A percentile compares a stretch with the other conserved stretches of the same genome.
Evolutionary conservation across 495 filamentous ascomycete species (phyloP).

Genomic region (Tuber borchii): DNA sequence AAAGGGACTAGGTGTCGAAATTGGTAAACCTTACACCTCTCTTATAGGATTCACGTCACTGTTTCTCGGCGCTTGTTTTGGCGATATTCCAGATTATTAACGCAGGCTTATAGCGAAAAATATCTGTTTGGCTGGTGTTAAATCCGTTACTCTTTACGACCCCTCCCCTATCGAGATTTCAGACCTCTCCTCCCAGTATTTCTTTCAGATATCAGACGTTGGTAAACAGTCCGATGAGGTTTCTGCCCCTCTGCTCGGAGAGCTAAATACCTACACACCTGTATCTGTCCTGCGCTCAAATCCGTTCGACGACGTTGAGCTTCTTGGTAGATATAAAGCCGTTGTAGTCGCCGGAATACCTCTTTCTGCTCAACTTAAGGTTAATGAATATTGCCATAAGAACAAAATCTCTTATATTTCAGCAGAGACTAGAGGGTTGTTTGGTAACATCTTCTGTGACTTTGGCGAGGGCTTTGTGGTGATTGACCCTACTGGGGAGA

Average conservation of each 20-base stretch:
- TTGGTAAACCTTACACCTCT: constrained; percentile 51
- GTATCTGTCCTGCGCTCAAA: constrained; percentile 64
- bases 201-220: constrained; percentile 79
- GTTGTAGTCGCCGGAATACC: constrained; percentile 83
- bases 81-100: constrained; percentile 7
- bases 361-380: constrained; percentile 66
- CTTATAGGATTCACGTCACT: neutral
- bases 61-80: neutral
- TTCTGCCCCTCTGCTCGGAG: constrained; percentile 80
- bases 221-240: constrained; percentile 83
- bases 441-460: constrained; percentile 94
- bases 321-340: constrained; percentile 81
- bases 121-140: constrained; percentile 91
- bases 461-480: constrained; percentile 89
- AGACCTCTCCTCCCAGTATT: constrained; percentile 59
- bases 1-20: constrained; percentile 92
- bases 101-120: constrained; percentile 66
- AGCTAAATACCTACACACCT: constrained; percentile 94
- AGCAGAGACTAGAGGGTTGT: constrained; percentile 83
- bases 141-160: constrained; percentile 49
- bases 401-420: constrained; percentile 86
- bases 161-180: constrained; percentile 34
- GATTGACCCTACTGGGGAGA: constrained; percentile 85
- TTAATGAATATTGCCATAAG: constrained; percentile 86
- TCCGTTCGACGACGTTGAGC: constrained; percentile 54